These are phyloP conservation scores for Hericium alpestre DNA, from an alignment of 768 basidiomycete species.

Conservation along the genomic window DNA sequence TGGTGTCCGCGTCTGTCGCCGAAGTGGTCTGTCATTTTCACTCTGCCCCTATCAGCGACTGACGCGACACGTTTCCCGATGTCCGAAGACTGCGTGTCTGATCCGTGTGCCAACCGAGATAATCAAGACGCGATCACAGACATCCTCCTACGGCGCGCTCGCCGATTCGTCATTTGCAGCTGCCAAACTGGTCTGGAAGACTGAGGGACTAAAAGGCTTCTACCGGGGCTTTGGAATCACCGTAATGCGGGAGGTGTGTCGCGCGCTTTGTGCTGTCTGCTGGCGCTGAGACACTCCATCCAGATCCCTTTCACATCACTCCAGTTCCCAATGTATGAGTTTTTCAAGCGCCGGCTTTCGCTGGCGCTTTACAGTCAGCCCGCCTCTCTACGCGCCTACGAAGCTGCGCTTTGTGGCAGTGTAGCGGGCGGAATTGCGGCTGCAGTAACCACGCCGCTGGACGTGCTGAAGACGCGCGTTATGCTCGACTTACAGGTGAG, in stretches of 20 bases:
- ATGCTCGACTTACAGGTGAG: conserved; percentile 86
- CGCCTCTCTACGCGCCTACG: conserved; percentile 43
- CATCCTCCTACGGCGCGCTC: conserved; percentile 55
- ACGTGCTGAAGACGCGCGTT: conserved; percentile 92
- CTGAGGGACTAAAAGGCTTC: conserved; percentile 67
- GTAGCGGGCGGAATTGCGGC: conserved; percentile 87
- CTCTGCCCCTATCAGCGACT: background rate
- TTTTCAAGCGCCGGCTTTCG: conserved; percentile 64
- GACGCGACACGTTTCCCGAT: background rate
- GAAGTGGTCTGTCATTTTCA: conserved; percentile 35
- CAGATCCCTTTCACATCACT: conserved; percentile 95
- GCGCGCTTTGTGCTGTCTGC: background rate
- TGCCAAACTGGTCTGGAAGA: conserved; percentile 42
- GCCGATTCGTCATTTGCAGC: conserved; percentile 51
- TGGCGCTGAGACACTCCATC: background rate
- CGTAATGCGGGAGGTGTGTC: conserved; percentile 49
- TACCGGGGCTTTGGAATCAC: conserved; percentile 84
- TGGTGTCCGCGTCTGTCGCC: conserved; percentile 39
- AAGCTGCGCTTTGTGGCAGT: conserved; percentile 83
- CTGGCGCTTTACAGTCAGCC: conserved; percentile 39
- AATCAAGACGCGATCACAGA: conserved; percentile 88
- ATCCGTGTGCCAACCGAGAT: conserved; percentile 94
- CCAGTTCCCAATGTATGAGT: conserved; percentile 93
- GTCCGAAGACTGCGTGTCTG: conserved; percentile 70
- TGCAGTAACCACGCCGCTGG: conserved; percentile 84